These are phyloP conservation scores for Candida awuae DNA, from an alignment of 805 yeast genomes.

Conservation along the genomic window DNA sequence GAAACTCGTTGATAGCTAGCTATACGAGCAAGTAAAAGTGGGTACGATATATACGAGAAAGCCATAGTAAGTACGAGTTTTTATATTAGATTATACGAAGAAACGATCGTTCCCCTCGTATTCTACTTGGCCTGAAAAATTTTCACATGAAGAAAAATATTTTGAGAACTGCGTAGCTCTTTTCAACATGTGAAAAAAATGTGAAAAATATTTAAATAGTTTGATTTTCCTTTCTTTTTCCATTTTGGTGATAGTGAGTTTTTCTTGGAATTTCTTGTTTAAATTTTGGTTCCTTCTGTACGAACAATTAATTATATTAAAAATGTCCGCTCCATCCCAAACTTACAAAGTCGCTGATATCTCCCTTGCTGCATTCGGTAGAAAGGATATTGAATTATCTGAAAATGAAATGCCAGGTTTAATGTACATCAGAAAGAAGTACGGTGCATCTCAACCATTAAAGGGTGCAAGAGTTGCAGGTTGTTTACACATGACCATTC, in stretches of 20 bases:
- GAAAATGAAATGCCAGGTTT: constrained; percentile 99
- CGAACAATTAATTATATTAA: background rate
- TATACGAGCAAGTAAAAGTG: too few relatives aligned
- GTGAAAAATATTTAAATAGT: too few relatives aligned
- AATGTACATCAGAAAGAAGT: constrained; percentile 92
- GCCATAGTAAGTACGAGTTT: too few relatives aligned
- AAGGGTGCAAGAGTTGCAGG: constrained; percentile 99
- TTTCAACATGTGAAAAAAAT: too few relatives aligned
- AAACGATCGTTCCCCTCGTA: background rate
- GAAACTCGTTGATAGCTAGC: too few relatives aligned
- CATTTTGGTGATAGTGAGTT: too few relatives aligned
- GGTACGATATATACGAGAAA: too few relatives aligned
- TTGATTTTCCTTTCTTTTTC: background rate
- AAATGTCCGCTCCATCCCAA: constrained; percentile 53
- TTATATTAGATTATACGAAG: background rate
- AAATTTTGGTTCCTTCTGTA: too few relatives aligned
- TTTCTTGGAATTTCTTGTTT: too few relatives aligned
- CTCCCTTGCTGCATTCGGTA: constrained; percentile 98
- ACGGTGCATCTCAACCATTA: constrained; percentile 88
- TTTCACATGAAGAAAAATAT: background rate
- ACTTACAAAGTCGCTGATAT: constrained; percentile 96
- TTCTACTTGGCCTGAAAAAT: background rate
- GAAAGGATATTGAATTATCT: constrained; percentile 97
- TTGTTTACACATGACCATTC: constrained; percentile 98
- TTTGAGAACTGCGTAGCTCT: background rate